phyloP scores from a whole-genome alignment of 768 basidiomycete species.

The Lentinula boryana region DNA sequence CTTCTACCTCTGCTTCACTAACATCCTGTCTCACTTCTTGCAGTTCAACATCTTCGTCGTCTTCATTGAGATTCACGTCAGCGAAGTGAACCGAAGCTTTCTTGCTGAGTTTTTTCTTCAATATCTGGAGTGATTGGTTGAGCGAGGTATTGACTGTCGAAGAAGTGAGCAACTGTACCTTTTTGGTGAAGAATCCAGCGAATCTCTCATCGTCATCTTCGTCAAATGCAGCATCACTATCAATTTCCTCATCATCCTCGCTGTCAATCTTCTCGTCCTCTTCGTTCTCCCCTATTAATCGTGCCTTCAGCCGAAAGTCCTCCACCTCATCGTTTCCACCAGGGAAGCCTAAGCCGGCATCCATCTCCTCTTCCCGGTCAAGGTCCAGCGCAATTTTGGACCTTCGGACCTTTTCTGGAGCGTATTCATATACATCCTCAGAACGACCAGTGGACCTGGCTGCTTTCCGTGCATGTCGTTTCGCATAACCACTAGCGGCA shows the following conservation, averaged over 20 bases:
- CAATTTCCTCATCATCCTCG: constrained; percentile 81
- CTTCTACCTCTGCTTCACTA: constrained; percentile 40
- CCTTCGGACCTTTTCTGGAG: constrained; percentile 43
- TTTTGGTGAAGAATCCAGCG: constrained; percentile 52
- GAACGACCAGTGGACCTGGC: constrained; percentile 24
- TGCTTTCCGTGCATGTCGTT: constrained; percentile 43
- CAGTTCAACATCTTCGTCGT: constrained; percentile 32
- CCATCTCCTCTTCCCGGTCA: constrained; percentile 47
- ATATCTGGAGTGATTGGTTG: constrained; percentile 15
- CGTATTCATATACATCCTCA: constrained; percentile 62
- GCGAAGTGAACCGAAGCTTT: constrained; percentile 33
- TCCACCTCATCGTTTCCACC: constrained; percentile 32
- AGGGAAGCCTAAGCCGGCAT: constrained; percentile 34
- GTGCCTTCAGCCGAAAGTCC: constrained; percentile 22
- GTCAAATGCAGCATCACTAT: constrained; percentile 80
- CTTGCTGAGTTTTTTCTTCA: constrained; percentile 18
- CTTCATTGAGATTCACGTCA: constrained; percentile 66
- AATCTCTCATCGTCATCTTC: constrained; percentile 78
- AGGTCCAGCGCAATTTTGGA: constrained; percentile 48
- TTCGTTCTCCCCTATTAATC: constrained; percentile 46
- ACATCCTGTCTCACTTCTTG: constrained; percentile 25
- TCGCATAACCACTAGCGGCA: constrained; percentile 43
- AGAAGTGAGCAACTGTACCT: constrained; percentile 24
- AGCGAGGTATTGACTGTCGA: constrained; percentile 7
- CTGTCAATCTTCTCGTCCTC: constrained; percentile 53